Evolutionary conservation across 129 eudicot genomes (phyloP), one percentile per base, ranked within the genome.

Genomic region (Oenanthe sinensis): DNA sequence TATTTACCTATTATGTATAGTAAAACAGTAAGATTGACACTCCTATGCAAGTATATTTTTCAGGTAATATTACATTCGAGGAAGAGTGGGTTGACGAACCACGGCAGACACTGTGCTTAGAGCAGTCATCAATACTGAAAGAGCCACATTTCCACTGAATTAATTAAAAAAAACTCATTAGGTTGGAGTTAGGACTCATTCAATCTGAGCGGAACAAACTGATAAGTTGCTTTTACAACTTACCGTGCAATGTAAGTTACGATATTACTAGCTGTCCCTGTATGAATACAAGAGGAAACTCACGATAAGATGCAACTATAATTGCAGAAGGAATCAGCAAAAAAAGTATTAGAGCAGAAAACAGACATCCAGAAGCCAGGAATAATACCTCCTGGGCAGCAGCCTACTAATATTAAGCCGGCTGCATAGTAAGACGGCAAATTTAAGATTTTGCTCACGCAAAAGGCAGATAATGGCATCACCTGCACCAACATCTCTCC

Each of bases 201-300:
- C 50, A n/a, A 80, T 69, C n/a, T 45, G 40, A 83, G 69, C 36
- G 37, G 55, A 58, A 72, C 26, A 5, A 37, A 60, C 22, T 28
- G 20, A 82, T 19, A 69, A 22, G 54, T 12, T 22, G 71, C 58
- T 75, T 75, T 30, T 36, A 28, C 28, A 77, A 49, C 40, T 82
- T 68, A 94, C 98, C 98, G 83, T 77, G 98, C 98, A 79, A 94
- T 91, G 84, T 94, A 94, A 17, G 98, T 94, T 60, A 94, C 98
- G 19, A 94, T 94, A 80, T 91, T 94, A 85, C 98, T 94, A 69
- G 98, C 98, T 12, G 98, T 94, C 65, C 98, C 97, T 94, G 85
- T 63, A 81, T 60, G 12, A 63, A 73, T 9, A 55, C 78, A 79
- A 0, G 47, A 15, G 49, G 82, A 80, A 26, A 79, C 15, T 11